phyloP scores from a whole-genome alignment of 2,329 filamentous ascomycete species.

The Ophiostoma himal-ulmi region DNA sequence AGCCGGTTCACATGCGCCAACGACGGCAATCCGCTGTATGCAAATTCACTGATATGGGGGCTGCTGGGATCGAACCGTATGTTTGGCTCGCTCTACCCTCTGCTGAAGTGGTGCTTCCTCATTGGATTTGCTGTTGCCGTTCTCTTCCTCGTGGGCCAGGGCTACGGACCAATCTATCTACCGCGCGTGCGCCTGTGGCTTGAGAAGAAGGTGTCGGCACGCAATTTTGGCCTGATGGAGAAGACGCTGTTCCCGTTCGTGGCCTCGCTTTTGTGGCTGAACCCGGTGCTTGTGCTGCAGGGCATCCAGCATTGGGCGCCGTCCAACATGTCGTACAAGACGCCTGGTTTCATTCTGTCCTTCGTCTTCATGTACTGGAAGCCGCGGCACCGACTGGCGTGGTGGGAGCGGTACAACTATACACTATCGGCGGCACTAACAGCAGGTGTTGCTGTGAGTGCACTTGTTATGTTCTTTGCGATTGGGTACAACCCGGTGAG shows the following conservation, averaged over 20 bases:
- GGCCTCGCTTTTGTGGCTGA: constrained; percentile 60
- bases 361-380: constrained; percentile 64
- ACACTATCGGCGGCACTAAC: constrained; percentile 66
- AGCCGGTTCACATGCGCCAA: constrained; percentile 53
- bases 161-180: constrained; percentile 35
- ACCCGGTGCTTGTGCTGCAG: constrained; percentile 62
- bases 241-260: constrained; percentile 56
- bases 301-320: constrained; percentile 59
- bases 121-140: constrained; percentile 46
- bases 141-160: constrained; percentile 34
- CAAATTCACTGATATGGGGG: constrained; percentile 66
- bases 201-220: constrained; percentile 30
- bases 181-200: constrained; percentile 34
- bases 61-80: constrained; percentile 65
- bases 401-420: constrained; percentile 77
- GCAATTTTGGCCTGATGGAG: constrained; percentile 38
- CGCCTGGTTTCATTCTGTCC: constrained; percentile 63
- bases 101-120: constrained; percentile 66
- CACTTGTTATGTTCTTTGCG: constrained; percentile 64
- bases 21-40: constrained; percentile 55
- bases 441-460: constrained; percentile 60
- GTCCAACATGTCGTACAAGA: constrained; percentile 64
- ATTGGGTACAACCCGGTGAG: constrained; percentile 41
- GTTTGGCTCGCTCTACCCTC: constrained; percentile 61
- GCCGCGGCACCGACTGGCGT: constrained; percentile 58